A percentile compares a stretch with the other conserved stretches of the same genome.
phyloP scores from a whole-genome alignment of 768 basidiomycete genomes.

The Exidia glandulosa region DNA sequence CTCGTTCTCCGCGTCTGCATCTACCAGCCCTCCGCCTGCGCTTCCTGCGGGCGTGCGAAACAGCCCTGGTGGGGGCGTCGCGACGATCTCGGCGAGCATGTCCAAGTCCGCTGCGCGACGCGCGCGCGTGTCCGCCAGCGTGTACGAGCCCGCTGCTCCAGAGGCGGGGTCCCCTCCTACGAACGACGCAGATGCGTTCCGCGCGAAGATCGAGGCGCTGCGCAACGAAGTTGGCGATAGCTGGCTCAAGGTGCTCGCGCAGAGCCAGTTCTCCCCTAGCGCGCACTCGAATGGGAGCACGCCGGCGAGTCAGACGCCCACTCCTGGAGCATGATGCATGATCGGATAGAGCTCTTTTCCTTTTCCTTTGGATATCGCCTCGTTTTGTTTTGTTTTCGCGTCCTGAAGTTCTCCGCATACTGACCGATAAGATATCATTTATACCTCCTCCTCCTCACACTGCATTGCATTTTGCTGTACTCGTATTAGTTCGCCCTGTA shows the following conservation, averaged over 20 bases:
- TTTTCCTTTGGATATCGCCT: too few species aligned
- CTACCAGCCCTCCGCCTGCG: background rate
- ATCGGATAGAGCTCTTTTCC: background rate
- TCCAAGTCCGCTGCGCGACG: slow-evolving; percentile 35
- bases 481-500: too few species aligned
- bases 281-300: background rate
- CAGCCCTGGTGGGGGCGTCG: background rate
- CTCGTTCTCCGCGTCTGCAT: background rate
- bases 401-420: too few species aligned
- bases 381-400: too few species aligned
- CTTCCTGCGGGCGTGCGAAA: background rate
- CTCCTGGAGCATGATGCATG: background rate
- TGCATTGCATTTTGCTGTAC: too few species aligned
- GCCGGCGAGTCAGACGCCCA: background rate
- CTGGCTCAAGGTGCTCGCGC: slow-evolving; percentile 78
- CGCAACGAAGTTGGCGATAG: slow-evolving; percentile 83
- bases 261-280: slow-evolving; percentile 30
- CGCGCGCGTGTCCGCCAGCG: slow-evolving; percentile 47
- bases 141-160: slow-evolving; percentile 42
- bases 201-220: slow-evolving; percentile 68
- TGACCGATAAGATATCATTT: too few species aligned
- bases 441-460: too few species aligned
- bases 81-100: slow-evolving; percentile 15
- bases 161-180: slow-evolving; percentile 22
- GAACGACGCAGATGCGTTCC: slow-evolving; percentile 56